Evolutionary conservation across 2,329 filamentous ascomycete species (phyloP).

Genomic region (Monosporascus sp.): DNA sequence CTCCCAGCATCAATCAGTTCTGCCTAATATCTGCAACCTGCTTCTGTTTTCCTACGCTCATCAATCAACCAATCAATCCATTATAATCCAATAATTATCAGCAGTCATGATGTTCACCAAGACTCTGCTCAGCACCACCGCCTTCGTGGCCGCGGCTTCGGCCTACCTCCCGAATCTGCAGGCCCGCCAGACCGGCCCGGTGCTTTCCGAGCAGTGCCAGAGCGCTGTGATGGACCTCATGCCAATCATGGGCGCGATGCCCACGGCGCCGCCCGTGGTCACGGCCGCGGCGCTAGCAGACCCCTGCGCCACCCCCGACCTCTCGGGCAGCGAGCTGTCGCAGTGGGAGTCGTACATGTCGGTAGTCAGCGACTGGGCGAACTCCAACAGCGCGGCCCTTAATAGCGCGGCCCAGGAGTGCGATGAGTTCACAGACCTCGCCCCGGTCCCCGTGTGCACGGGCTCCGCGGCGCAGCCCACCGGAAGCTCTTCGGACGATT

Average conservation of each 20-base stretch:
- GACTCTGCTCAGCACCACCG: constrained; percentile 5
- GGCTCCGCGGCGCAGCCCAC: too few species aligned
- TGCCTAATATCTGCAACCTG: too few species aligned
- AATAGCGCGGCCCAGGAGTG: constrained; percentile 11
- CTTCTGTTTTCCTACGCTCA: not conserved
- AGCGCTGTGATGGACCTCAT: constrained; percentile 8
- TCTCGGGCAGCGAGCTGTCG: constrained; percentile 14
- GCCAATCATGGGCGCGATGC: constrained; percentile 12
- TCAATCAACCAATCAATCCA: not conserved
- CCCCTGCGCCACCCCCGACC: constrained; percentile 15
- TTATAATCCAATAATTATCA: too few species aligned
- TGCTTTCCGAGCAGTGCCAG: constrained; percentile 9
- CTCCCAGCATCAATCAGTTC: too few species aligned
- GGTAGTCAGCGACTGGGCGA: constrained; percentile 14
- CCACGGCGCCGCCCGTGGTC: constrained; percentile 15
- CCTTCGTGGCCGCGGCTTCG: constrained; percentile 11
- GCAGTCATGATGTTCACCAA: constrained; percentile 8
- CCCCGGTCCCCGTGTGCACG: constrained; percentile 12
- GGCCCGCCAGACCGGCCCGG: constrained; percentile 6
- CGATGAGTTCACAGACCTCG: constrained; percentile 7
- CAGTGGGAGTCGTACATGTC: constrained; percentile 17
- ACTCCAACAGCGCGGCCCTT: constrained; percentile 14
- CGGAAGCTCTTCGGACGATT: not conserved
- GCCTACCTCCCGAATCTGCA: constrained; percentile 12
- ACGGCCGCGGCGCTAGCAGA: constrained; percentile 6